Conservation (phyloP, 1,284 basidiomycete genomes). For the Sporisorium graminicola region DNA sequence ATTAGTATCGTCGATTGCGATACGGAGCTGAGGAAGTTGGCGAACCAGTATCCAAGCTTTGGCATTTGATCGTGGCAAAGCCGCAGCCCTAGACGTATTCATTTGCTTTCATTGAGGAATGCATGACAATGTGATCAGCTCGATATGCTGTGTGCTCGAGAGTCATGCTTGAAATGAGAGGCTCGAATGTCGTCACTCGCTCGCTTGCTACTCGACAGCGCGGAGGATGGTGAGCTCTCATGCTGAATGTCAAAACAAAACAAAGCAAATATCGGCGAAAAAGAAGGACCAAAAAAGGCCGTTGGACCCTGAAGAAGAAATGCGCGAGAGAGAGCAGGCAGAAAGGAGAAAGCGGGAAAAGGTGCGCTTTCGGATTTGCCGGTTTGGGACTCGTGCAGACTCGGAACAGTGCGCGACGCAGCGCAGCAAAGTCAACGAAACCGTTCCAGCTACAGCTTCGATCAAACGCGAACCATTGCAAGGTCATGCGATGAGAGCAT, state of each 20-base stretch:
- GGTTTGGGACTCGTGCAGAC: slow-evolving; percentile 2
- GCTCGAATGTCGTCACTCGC: no score
- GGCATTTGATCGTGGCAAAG: slow-evolving; percentile 31
- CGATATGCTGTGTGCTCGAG: no score
- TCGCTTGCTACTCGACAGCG: background rate
- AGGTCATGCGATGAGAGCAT: background rate
- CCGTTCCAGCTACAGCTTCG: background rate
- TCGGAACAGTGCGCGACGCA: background rate
- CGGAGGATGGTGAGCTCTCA: no score
- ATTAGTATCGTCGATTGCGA: slow-evolving; percentile 54
- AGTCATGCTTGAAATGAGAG: background rate
- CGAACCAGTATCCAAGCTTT: slow-evolving; percentile 50
- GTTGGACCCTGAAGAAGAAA: slow-evolving; percentile 16
- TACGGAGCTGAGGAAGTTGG: slow-evolving; percentile 39
- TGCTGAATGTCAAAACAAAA: background rate
- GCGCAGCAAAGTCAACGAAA: no score
- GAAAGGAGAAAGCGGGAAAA: slow-evolving; percentile 27
- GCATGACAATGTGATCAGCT: no score
- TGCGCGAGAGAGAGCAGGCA: no score
- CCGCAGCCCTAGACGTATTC: no score
- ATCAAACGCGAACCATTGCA: background rate
- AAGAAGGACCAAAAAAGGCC: background rate
- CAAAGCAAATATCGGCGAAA: background rate
- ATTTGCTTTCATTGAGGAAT: no score
- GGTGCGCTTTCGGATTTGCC: slow-evolving; percentile 39